phyloP scores from a whole-genome alignment of 1,139 yeast genomes.

The Zygosaccharomyces sapae region DNA sequence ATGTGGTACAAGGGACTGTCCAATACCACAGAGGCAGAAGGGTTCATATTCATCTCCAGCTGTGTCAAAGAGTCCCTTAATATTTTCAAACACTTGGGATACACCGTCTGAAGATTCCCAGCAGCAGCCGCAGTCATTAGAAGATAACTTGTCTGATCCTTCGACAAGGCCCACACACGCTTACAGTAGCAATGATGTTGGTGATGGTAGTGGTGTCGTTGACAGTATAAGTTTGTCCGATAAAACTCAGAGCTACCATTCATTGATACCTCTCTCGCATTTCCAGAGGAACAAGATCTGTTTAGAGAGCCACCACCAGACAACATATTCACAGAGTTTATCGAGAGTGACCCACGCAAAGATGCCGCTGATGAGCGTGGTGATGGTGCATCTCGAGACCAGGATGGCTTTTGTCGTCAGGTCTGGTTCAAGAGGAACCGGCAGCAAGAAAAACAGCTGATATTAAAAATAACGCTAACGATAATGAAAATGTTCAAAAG shows the following conservation, averaged over 20 bases:
- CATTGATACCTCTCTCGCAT: slow-evolving; percentile 14
- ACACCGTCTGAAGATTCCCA: slow-evolving; percentile 10
- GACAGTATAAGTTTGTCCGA: background rate
- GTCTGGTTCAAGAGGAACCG: slow-evolving; percentile 23
- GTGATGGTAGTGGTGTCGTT: background rate
- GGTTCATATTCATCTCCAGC: slow-evolving; percentile 10
- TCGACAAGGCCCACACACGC: slow-evolving; percentile 7
- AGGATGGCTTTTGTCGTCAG: slow-evolving; percentile 10
- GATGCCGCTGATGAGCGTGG: slow-evolving; percentile 8
- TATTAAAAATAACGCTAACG: slow-evolving; percentile 13
- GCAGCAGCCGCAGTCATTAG: slow-evolving; percentile 10
- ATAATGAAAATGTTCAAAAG: background rate
- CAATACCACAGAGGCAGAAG: slow-evolving; percentile 51
- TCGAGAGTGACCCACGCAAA: slow-evolving; percentile 13
- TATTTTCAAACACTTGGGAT: slow-evolving; percentile 15
- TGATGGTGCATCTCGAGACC: background rate
- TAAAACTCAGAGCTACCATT: slow-evolving; percentile 8
- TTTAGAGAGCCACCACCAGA: slow-evolving; percentile 13
- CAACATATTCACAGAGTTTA: slow-evolving; percentile 13
- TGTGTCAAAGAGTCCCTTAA: slow-evolving; percentile 4
- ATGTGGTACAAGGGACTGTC: slow-evolving; percentile 74
- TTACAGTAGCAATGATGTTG: too few relatives aligned
- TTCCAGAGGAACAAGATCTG: slow-evolving; percentile 14
- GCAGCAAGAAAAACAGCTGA: slow-evolving; percentile 8
- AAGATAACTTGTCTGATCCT: slow-evolving; percentile 1